phyloP scores from a whole-genome alignment of 2,329 filamentous ascomycete genomes.

The Ascomycota sp. region DNA sequence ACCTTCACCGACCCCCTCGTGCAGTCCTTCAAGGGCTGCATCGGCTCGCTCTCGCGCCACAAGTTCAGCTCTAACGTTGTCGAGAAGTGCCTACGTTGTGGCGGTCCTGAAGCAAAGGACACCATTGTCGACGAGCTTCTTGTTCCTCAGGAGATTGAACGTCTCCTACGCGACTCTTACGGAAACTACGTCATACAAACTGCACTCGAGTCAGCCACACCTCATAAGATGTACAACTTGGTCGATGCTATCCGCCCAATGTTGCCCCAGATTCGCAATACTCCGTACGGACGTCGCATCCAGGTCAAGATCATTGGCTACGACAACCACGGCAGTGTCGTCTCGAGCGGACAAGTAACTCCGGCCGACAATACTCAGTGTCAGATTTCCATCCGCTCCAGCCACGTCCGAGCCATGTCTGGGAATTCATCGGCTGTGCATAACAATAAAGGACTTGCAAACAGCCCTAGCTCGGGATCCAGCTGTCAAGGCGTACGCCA shows the following conservation, averaged over 20 bases:
- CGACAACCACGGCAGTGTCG: conserved; percentile 24
- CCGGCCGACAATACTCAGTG: conserved; percentile 31
- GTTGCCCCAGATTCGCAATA: conserved; percentile 66
- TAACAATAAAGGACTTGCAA: conserved; percentile 9
- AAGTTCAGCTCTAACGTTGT: conserved; percentile 99
- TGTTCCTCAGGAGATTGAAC: conserved; percentile 56
- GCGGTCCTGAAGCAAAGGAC: conserved; percentile 52
- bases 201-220: conserved; percentile 67
- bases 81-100: conserved; percentile 83
- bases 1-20: conserved; percentile 81
- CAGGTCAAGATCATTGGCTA: conserved; percentile 62
- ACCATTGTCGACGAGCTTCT: conserved; percentile 72
- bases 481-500: conserved; percentile 10
- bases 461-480: conserved; percentile 4
- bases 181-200: conserved; percentile 98
- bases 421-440: conserved; percentile 17
- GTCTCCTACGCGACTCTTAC: conserved; percentile 75
- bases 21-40: conserved; percentile 54
- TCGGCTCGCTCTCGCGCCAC: conserved; percentile 62
- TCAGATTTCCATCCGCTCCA: conserved; percentile 28
- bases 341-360: conserved; percentile 27
- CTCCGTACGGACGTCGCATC: conserved; percentile 86
- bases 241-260: conserved; percentile 75
- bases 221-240: conserved; percentile 50
- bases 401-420: conserved; percentile 21